phyloP scores from a whole-genome alignment of 805 yeast species.

The Helenozyma baotianmanensis region DNA sequence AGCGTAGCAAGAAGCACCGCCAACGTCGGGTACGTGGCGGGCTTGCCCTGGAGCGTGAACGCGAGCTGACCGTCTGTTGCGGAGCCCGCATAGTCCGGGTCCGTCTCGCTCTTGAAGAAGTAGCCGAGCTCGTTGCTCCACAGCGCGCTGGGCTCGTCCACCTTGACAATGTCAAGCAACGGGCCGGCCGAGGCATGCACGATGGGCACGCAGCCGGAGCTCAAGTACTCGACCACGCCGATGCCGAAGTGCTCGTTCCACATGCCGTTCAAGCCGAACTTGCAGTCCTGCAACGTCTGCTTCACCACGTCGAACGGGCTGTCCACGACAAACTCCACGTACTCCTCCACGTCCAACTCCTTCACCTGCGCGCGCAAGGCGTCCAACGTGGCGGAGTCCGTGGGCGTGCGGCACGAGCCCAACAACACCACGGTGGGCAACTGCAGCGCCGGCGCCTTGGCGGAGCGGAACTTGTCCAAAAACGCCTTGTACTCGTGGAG shows the following conservation, averaged over 20 bases:
- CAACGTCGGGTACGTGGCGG: slow-evolving; percentile 41
- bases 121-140: slow-evolving; percentile 62
- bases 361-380: slow-evolving; percentile 39
- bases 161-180: slow-evolving; percentile 69
- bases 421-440: slow-evolving; percentile 63
- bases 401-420: slow-evolving; percentile 76
- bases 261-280: slow-evolving; percentile 90
- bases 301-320: slow-evolving; percentile 65
- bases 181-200: slow-evolving; percentile 98
- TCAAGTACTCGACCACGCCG: slow-evolving; percentile 89
- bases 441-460: slow-evolving; percentile 13
- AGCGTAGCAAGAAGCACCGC: slow-evolving; percentile 44
- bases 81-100: slow-evolving; percentile 56
- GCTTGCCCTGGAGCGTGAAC: slow-evolving; percentile 5
- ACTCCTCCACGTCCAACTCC: slow-evolving; percentile 24
- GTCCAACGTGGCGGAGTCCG: slow-evolving; percentile 59
- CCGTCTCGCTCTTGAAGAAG: slow-evolving; percentile 65
- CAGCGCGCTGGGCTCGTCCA: slow-evolving; percentile 7
- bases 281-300: slow-evolving; percentile 47
- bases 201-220: slow-evolving; percentile 81
- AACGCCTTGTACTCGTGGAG: slow-evolving; percentile 60
- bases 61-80: slow-evolving; percentile 6
- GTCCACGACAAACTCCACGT: slow-evolving; percentile 62
- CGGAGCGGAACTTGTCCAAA: slow-evolving; percentile 22
- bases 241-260: slow-evolving; percentile 99